Base-by-base conservation (phyloP, 495 filamentous ascomycete species). In the Xylaria intraflava region DNA sequence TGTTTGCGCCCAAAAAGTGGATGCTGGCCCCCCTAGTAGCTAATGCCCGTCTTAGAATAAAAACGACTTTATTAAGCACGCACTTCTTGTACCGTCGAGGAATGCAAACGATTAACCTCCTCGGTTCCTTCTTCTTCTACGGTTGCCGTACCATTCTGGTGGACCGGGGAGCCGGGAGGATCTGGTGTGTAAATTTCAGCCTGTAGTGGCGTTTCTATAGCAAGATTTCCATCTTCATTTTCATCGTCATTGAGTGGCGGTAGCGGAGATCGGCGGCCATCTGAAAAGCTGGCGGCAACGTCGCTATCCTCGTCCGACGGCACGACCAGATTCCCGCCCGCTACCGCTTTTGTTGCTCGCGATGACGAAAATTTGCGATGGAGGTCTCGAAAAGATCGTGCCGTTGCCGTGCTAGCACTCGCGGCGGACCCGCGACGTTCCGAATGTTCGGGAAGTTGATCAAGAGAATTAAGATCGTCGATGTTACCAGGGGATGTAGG, bases 261-360 rank as follows among this genome's bases (percentile, higher is more conserved):
- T 17, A 82, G 60, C 3, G 78, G 78, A 5, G 79, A 79, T 16
- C 69, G 71, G 40, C 76, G 67, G 12, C 79, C 79, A 23, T 82
- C 79, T 0, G 77, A 82, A 39, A 80, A 74, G 59, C 77, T 81
- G 14, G 76, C 42, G 1, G 78, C 79, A 8, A 72, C 78, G 29
- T 81, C 77, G 53, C 77, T 81, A 51, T 82, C 79, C 38, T 78
- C 78, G 51, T 81, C 78, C 6, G 70, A 77, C 2, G 70, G 71
- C 14, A 76, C 61, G 10, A 66, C 60, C 24, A 74, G 64, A 47
- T 62, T 71, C 10, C 63, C 66, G 24, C 56, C 54, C 0, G 40
- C 22, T 10, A 53, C 50, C 12, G 61, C 58, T 46, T 66, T 60
- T 22, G 65, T 60, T 27, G 66, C 58, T 38, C 75, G 70, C 12